These are phyloP conservation scores for Lactarius sp. DNA, from an alignment of 768 basidiomycete species.

Conservation along the genomic window DNA sequence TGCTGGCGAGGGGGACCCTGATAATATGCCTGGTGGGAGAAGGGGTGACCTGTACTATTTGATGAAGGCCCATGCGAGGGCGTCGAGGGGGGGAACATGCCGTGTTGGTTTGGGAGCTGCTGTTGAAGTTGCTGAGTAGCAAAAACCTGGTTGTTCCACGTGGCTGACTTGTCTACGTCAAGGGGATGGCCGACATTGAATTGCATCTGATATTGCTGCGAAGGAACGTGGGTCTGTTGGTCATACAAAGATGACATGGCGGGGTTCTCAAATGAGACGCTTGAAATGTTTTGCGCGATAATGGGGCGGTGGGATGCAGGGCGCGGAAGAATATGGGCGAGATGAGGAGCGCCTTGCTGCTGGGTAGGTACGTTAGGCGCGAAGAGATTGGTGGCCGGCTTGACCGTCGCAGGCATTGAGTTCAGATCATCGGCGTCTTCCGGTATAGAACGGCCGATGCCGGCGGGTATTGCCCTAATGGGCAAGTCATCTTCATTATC, in stretches of 20 bases:
- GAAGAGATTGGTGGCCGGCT: constrained; percentile 34
- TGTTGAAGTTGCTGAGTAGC: constrained; percentile 23
- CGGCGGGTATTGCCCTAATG: constrained; percentile 25
- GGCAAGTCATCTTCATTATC: constrained; percentile 37
- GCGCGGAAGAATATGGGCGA: constrained; percentile 30
- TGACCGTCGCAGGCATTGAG: constrained; percentile 34
- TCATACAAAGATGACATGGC: constrained; percentile 44
- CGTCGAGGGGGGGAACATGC: constrained; percentile 21
- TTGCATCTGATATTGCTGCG: constrained; percentile 32
- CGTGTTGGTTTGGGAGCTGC: constrained; percentile 16
- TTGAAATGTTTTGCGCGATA: constrained; percentile 41
- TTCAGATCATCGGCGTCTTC: constrained; percentile 27
- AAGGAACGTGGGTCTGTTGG: constrained; percentile 32
- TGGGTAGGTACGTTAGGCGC: constrained; percentile 32
- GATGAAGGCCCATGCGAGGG: constrained; percentile 17
- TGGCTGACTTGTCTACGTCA: constrained; percentile 29
- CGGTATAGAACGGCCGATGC: constrained; percentile 26
- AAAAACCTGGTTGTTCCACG: constrained; percentile 30
- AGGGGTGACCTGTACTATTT: constrained; percentile 18
- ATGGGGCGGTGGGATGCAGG: constrained; percentile 37
- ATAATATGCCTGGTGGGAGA: constrained; percentile 28
- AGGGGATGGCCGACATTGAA: constrained; percentile 19
- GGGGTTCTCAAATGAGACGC: constrained; percentile 50
- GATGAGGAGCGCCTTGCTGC: constrained; percentile 21
- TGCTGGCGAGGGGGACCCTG: constrained; percentile 33